Base-by-base conservation (phyloP, 345 rosid species). In the Tarenaya hassleriana region DNA sequence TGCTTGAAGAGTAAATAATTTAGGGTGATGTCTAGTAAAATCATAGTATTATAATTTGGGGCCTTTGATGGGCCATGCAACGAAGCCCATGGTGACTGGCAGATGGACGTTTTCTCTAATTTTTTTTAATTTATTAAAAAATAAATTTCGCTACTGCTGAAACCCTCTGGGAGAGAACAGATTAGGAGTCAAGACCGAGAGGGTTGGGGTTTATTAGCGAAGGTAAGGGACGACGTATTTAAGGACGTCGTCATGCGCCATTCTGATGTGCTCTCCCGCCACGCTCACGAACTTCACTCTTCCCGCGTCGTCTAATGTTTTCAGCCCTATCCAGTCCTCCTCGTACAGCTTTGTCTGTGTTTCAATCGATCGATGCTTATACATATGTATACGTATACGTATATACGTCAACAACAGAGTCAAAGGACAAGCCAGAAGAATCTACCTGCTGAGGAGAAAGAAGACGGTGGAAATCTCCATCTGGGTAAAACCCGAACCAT, bases 251-350 rank as follows among this genome's bases (percentile, higher is more conserved):
- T 53, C 56, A 31, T 7, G 50, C 7, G 90, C 81, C 50, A 87
- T 87, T 46, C 73, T 63, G 0, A 82, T 82, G 68, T 87, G 96
- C 16, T 77, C 81, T 6, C 96, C 95, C 4, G 89, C 43, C 8
- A 87, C 88, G 45, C 75, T 79, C 2, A 84, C 53, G 56, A 64
- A 87, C 56, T 68, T 77, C 16, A 91, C 88, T 70, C 69, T 87
- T 58, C 92, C 86, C n/a, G 76, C 81, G 38, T 19, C 78, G 52
- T 91, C 78, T 37, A 91, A 54, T 0, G 75, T 55, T 61, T 73
- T 79, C 27, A 87, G 80, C 43, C 96, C 95, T 21, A 91, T 91
- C 96, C 98, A 91, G 46, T 91, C 98, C 63, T 87, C 96, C 0
- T 15, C 68, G 50, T 87, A 91, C 34, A 91, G 85, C 45, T 73